Evolutionary conservation across 371 early-diverging fungal genomes (phyloP).

Genomic region (Apophysomyces ossiformis): DNA sequence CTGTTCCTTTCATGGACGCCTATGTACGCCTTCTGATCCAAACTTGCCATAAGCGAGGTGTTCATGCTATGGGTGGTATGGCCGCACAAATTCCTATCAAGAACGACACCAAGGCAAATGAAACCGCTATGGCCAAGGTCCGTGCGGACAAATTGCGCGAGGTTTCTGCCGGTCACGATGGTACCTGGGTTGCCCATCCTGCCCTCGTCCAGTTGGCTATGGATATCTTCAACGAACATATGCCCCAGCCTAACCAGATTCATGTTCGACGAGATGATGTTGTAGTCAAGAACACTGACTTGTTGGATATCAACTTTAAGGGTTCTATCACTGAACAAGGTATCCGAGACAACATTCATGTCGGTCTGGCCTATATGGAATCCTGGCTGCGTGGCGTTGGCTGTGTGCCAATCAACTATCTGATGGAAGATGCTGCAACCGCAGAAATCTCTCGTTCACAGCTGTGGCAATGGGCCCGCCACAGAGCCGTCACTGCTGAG

Average conservation of each 20-base stretch:
- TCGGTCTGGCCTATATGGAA: conserved; percentile 89
- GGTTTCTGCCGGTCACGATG: conserved; percentile 86
- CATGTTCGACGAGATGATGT: conserved; percentile 84
- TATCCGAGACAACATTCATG: conserved; percentile 84
- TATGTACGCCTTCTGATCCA: conserved; percentile 91
- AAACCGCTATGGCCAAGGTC: conserved; percentile 92
- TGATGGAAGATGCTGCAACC: conserved; percentile 98
- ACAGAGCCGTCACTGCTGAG: conserved; percentile 72
- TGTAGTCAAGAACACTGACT: conserved; percentile 73
- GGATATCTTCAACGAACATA: conserved; percentile 84
- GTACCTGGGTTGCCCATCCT: conserved; percentile 94
- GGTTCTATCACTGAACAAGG: conserved; percentile 85
- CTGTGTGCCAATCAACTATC: conserved; percentile 93
- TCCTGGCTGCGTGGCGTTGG: conserved; percentile 91
- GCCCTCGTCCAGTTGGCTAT: conserved; percentile 86
- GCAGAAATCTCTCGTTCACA: conserved; percentile 95
- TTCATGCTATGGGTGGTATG: conserved; percentile 99
- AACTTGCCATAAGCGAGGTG: conserved; percentile 96
- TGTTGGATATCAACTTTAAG: conserved; percentile 75
- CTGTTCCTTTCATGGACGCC: conserved; percentile 95
- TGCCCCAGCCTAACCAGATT: conserved; percentile 92
- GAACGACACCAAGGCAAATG: conserved; percentile 84
- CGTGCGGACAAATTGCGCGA: conserved; percentile 93
- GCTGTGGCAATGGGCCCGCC: conserved; percentile 93
- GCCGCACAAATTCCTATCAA: conserved; percentile 98